Evolutionary conservation across 2,329 filamentous ascomycete species (phyloP).

Genomic region (Leptographium wingfieldii): DNA sequence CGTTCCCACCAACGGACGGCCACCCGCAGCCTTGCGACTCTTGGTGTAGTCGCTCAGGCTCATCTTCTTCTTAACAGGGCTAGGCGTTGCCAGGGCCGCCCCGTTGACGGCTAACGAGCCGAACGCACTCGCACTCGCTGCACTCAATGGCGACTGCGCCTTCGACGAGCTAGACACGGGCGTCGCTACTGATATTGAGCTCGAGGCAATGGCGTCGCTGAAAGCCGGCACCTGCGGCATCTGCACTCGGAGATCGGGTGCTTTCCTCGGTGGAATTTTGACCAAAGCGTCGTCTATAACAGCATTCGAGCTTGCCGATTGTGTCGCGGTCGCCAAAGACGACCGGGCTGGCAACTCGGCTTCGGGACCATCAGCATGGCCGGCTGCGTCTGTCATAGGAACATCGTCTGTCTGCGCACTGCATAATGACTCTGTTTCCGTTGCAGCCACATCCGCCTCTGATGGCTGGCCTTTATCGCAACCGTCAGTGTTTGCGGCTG

Average conservation of each 20-base stretch:
- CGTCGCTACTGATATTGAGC: conserved; percentile 20
- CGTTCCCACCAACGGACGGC: conserved; percentile 23
- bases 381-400: conserved; percentile 12
- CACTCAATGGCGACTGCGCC: conserved; percentile 38
- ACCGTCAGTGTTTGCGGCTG: too few species aligned
- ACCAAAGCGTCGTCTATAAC: not conserved
- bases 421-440: not conserved
- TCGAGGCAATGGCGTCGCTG: conserved; percentile 16
- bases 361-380: not conserved
- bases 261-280: conserved; percentile 21
- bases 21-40: conserved; percentile 39
- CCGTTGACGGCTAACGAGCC: conserved; percentile 29
- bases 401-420: conserved; percentile 12
- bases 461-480: not conserved
- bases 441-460: not conserved
- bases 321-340: not conserved
- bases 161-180: conserved; percentile 33
- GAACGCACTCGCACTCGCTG: conserved; percentile 30
- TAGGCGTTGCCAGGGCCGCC: conserved; percentile 31
- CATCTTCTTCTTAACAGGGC: conserved; percentile 54
- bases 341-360: not conserved
- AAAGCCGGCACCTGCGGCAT: conserved; percentile 44
- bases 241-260: conserved; percentile 39
- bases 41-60: conserved; percentile 54
- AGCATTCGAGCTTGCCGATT: not conserved